Evolutionary conservation across 441 rosid species (phyloP).

Genomic region (Gossypium trilobum): DNA sequence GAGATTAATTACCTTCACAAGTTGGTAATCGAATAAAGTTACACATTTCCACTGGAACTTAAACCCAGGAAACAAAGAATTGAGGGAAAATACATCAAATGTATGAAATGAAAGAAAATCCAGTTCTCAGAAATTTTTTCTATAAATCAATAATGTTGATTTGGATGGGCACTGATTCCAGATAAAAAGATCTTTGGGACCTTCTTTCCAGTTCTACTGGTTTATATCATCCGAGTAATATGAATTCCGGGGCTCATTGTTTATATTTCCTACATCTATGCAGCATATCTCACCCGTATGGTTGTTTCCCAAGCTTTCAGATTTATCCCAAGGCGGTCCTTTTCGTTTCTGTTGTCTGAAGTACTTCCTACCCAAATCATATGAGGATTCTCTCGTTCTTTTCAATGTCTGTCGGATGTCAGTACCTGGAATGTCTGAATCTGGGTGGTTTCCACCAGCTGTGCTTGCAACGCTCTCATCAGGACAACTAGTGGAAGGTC

Average conservation of each 20-base stretch:
- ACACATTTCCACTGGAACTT: conserved; percentile 14
- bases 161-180: conserved; percentile 30
- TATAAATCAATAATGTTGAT: conserved; percentile 34
- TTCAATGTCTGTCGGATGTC: conserved; percentile 31
- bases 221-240: conserved; percentile 28
- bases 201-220: conserved; percentile 30
- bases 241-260: conserved; percentile 27
- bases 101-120: conserved; percentile 23
- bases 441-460: conserved; percentile 25
- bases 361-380: conserved; percentile 16
- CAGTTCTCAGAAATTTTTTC: conserved; percentile 25
- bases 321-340: conserved; percentile 26
- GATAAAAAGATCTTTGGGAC: conserved; percentile 26
- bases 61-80: conserved; percentile 39
- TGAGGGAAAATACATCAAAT: conserved; percentile 32
- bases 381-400: conserved; percentile 22
- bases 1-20: conserved; percentile 2
- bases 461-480: conserved; percentile 32
- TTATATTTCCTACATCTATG: conserved; percentile 24
- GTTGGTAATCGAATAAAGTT: conserved; percentile 1
- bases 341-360: conserved; percentile 26
- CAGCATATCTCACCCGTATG: conserved; percentile 28
- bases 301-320: background rate
- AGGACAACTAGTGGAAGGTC: conserved; percentile 15
- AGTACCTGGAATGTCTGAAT: conserved; percentile 20